Evolutionary conservation across 2,329 filamentous ascomycete species (phyloP).

Genomic region (Fusarium domesticum): DNA sequence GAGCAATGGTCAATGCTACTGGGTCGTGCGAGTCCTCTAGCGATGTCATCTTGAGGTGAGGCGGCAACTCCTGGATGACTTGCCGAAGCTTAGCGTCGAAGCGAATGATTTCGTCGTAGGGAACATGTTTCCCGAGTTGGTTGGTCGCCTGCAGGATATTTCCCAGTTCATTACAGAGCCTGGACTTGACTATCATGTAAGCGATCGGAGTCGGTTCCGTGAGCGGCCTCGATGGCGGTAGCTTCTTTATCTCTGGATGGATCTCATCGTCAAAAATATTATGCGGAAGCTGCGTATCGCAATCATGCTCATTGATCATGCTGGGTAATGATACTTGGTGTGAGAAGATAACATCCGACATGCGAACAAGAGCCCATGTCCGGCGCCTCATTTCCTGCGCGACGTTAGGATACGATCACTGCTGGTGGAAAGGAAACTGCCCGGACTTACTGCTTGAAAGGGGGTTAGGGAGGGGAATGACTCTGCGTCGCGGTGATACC

Average conservation of each 20-base stretch:
- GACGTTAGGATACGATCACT: constrained; percentile 7
- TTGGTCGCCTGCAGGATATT: constrained; percentile 66
- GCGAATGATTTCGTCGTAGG: constrained; percentile 63
- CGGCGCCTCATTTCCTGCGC: constrained; percentile 65
- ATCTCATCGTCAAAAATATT: constrained; percentile 84
- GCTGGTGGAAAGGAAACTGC: neutral
- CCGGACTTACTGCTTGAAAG: constrained; percentile 60
- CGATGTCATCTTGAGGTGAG: constrained; percentile 72
- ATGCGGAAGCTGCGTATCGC: constrained; percentile 69
- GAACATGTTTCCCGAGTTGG: constrained; percentile 51
- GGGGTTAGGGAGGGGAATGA: constrained; percentile 70
- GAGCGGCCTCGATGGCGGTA: constrained; percentile 65
- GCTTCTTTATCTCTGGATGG: constrained; percentile 60
- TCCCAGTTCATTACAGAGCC: constrained; percentile 65
- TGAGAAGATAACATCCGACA: constrained; percentile 73
- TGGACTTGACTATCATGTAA: constrained; percentile 74
- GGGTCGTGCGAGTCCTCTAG: constrained; percentile 77
- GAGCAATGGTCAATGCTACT: constrained; percentile 79
- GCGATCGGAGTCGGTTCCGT: constrained; percentile 73
- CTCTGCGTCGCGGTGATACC: constrained; percentile 73
- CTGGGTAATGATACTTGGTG: constrained; percentile 64
- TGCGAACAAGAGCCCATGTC: constrained; percentile 68
- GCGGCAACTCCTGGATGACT: constrained; percentile 66
- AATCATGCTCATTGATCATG: constrained; percentile 73
- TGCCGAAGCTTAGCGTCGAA: constrained; percentile 61